These are phyloP conservation scores for Plantago coronopus DNA, from an alignment of 305 asterid genomes.

Conservation along the genomic window DNA sequence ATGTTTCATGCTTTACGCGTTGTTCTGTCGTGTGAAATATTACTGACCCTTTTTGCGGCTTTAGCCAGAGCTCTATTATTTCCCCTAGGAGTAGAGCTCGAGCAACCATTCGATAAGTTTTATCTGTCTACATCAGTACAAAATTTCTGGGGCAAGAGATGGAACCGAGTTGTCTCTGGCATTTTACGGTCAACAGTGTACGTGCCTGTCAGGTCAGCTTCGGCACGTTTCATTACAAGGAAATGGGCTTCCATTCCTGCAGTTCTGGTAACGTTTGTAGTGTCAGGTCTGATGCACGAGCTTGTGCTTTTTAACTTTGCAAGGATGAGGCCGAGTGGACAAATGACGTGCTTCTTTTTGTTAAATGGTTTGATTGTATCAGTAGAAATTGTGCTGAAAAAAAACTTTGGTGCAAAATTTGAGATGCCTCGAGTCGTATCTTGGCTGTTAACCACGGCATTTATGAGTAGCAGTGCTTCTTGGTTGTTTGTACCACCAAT, in stretches of 20 bases:
- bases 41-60: slow-evolving; percentile 28
- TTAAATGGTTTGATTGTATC: slow-evolving; percentile 39
- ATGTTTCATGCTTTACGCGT: slow-evolving; percentile 34
- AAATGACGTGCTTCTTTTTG: slow-evolving; percentile 36
- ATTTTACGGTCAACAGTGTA: slow-evolving; percentile 38
- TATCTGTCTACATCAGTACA: slow-evolving; percentile 45
- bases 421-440: slow-evolving; percentile 34
- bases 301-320: slow-evolving; percentile 44
- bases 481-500: slow-evolving; percentile 69
- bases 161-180: slow-evolving; percentile 49
- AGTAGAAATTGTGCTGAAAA: slow-evolving; percentile 31
- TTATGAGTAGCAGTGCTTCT: slow-evolving; percentile 34
- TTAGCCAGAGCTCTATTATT: background rate
- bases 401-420: slow-evolving; percentile 13
- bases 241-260: slow-evolving; percentile 37
- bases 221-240: slow-evolving; percentile 2
- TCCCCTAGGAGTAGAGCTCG: slow-evolving; percentile 35
- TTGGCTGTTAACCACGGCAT: slow-evolving; percentile 25
- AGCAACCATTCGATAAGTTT: slow-evolving; percentile 46
- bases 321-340: slow-evolving; percentile 39
- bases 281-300: slow-evolving; percentile 67
- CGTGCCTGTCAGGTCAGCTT: slow-evolving; percentile 19
- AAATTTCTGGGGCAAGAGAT: slow-evolving; percentile 57
- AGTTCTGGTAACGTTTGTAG: slow-evolving; percentile 40
- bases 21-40: slow-evolving; percentile 34